phyloP scores from a whole-genome alignment of 176 grass and related monocot genomes.

The Sorghum bicolor region Sorghum_bicolor_NCBIv3 NC_012875.2:55014001-55014500 shows the following conservation, averaged over 20 bases:
- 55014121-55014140: conserved; percentile 10
- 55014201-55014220: conserved; percentile 87
- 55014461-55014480: background rate
- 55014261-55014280: conserved; percentile 63
- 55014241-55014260: conserved; percentile 77
- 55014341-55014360: conserved; percentile 75
- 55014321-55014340: conserved; percentile 52
- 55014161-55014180: conserved; percentile 70
- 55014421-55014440: conserved; percentile 19
- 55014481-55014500: conserved; percentile 19
- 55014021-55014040: conserved; percentile 27
- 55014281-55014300: conserved; percentile 95
- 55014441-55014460: background rate
- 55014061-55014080: conserved; percentile 36
- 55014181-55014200: conserved; percentile 85
- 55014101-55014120: conserved; percentile 6
- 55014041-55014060: conserved; percentile 35
- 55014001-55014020: background rate
- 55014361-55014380: conserved; percentile 69
- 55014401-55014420: conserved; percentile 49
- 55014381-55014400: conserved; percentile 46
- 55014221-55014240: conserved; percentile 89
- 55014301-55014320: conserved; percentile 53
- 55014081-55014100: conserved; percentile 6
- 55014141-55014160: background rate